A percentile compares a stretch with the other conserved stretches of the same genome.
These are phyloP conservation scores for Piromyces sp. DNA, from an alignment of 192 early-diverging fungal genomes.

Conservation along the genomic window DNA sequence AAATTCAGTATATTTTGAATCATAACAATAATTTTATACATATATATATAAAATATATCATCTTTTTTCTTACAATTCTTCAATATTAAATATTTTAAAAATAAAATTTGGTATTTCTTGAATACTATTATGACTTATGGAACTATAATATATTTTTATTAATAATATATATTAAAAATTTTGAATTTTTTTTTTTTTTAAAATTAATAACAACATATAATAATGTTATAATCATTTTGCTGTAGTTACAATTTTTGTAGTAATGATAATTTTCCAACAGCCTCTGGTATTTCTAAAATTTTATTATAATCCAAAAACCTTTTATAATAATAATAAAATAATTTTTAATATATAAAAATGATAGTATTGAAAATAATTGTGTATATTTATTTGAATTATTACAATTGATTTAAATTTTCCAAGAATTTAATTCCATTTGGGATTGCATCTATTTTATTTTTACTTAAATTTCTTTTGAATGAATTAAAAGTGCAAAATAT, in stretches of 20 bases:
- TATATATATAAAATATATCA: too few species aligned
- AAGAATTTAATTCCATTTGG: neutral
- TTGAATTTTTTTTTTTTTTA: too few species aligned
- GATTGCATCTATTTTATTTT: neutral
- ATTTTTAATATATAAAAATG: too few species aligned
- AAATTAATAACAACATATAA: too few species aligned
- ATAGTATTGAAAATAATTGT: too few species aligned
- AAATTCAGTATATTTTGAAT: too few species aligned
- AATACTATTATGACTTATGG: neutral
- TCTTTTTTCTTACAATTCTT: neutral
- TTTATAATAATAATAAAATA: neutral
- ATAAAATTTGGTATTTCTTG: neutral
- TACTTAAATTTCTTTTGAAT: neutral
- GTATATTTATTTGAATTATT: too few species aligned
- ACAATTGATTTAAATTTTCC: neutral
- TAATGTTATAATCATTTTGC: too few species aligned
- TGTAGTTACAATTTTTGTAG: neutral
- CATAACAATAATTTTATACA: too few species aligned
- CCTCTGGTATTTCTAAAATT: neutral
- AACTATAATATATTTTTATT: neutral
- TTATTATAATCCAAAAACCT: neutral
- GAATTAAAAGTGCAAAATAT: too few species aligned
- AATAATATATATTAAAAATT: neutral
- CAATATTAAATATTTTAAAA: neutral
- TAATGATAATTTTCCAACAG: neutral